A percentile compares a stretch with the other conserved stretches of the same genome.
These are phyloP conservation scores for Shiraia bambusicola DNA, from an alignment of 2,329 filamentous ascomycete genomes.

Conservation along the genomic window DNA sequence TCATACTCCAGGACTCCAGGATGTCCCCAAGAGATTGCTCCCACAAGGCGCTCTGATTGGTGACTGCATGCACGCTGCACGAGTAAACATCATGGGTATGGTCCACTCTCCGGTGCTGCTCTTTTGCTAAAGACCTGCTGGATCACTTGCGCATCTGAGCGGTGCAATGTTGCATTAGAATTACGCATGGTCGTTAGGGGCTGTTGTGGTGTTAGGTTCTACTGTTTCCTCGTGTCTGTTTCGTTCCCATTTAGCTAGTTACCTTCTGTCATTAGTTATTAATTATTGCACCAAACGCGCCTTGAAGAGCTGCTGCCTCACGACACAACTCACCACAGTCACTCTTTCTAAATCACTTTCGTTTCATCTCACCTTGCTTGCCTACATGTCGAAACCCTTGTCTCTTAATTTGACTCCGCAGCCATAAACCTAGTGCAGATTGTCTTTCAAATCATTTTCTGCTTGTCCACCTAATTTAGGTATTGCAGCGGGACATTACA, in stretches of 20 bases:
- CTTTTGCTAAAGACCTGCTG: constrained; percentile 2
- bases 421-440: constrained; percentile 6
- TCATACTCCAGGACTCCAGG: constrained; percentile 11
- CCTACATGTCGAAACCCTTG: constrained; percentile 4
- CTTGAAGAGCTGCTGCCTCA: constrained; percentile 22
- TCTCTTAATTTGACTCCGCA: constrained; percentile 11
- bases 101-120: constrained; percentile 10
- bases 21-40: constrained; percentile 7
- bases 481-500: constrained; percentile 16
- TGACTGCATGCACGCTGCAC: constrained; percentile 18
- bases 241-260: not conserved
- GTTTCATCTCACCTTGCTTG: constrained; percentile 1
- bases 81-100: constrained; percentile 14
- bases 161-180: constrained; percentile 11
- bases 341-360: constrained; percentile 8
- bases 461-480: constrained; percentile 19
- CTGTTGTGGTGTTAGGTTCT: constrained; percentile 11
- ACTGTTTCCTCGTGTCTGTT: constrained; percentile 2
- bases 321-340: constrained; percentile 9
- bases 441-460: constrained; percentile 4
- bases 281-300: constrained; percentile 13
- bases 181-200: constrained; percentile 1
- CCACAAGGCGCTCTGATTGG: constrained; percentile 14
- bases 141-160: constrained; percentile 9
- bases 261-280: not conserved